Percentiles rank a stretch among this genome's conserved stretches.
Evolutionary conservation across 768 basidiomycete species (phyloP).

Genomic region (Pholiota molesta): DNA sequence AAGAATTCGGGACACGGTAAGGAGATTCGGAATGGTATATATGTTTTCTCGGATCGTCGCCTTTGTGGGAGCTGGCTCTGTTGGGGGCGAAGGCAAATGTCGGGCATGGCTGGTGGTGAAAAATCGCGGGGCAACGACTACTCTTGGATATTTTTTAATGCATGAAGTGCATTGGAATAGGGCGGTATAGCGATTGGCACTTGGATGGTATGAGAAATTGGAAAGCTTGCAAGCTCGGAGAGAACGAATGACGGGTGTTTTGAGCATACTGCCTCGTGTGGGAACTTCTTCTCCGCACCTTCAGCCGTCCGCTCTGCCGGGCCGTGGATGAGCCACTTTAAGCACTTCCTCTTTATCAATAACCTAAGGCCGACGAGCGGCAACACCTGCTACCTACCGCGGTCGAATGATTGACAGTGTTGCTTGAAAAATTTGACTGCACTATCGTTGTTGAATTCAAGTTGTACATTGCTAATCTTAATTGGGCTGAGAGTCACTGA

Average conservation of each 20-base stretch:
- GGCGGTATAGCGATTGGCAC: background rate
- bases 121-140: conserved; percentile 6
- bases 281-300: conserved; percentile 2
- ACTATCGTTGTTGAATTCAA: too few relatives aligned
- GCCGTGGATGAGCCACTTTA: background rate
- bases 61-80: conserved; percentile 27
- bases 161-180: background rate
- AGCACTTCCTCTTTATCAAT: too few relatives aligned
- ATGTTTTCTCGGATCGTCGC: conserved; percentile 75
- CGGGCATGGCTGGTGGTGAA: conserved; percentile 23
- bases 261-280: conserved; percentile 24
- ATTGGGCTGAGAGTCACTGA: too few relatives aligned
- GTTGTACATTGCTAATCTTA: too few relatives aligned
- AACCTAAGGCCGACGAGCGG: too few relatives aligned
- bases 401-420: too few relatives aligned
- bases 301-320: background rate
- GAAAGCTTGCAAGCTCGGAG: conserved; percentile 16
- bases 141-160: background rate
- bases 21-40: conserved; percentile 90
- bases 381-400: too few relatives aligned
- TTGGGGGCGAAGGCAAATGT: conserved; percentile 7
- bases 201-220: conserved; percentile 5
- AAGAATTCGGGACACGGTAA: conserved; percentile 85
- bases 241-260: conserved; percentile 24
- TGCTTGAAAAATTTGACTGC: too few relatives aligned